Evolutionary conservation across 2,329 filamentous ascomycete genomes (phyloP).

Genomic region (Botrytis fabae): DNA sequence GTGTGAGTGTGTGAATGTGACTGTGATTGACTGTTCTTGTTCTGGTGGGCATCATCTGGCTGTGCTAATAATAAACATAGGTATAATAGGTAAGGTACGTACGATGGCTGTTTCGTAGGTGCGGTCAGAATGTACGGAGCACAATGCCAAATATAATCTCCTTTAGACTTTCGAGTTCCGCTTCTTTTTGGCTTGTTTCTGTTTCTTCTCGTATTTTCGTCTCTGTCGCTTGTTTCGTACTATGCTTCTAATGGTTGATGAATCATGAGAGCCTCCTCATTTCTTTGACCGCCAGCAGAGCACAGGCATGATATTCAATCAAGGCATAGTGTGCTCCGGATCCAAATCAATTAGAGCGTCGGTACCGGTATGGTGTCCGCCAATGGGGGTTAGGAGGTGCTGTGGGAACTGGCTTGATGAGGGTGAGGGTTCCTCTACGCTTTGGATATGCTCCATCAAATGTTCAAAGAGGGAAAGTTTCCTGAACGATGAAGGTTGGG

Average conservation of each 20-base stretch:
- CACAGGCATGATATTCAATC: constrained; percentile 18
- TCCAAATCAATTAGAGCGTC: constrained; percentile 8
- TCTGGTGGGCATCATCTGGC: not conserved
- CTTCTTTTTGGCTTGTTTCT: constrained; percentile 10
- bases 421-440: constrained; percentile 13
- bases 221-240: constrained; percentile 18
- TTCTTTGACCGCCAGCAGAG: constrained; percentile 24
- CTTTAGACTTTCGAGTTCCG: constrained; percentile 10
- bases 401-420: constrained; percentile 13
- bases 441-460: constrained; percentile 13
- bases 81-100: not conserved
- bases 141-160: not conserved
- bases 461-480: constrained; percentile 18
- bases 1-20: not conserved
- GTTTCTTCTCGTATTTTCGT: constrained; percentile 20
- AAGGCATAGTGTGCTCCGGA: constrained; percentile 22
- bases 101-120: not conserved
- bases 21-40: not conserved
- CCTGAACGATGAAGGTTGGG: constrained; percentile 13
- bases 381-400: constrained; percentile 15
- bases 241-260: constrained; percentile 19
- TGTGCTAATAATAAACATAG: not conserved
- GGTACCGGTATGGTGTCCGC: constrained; percentile 17
- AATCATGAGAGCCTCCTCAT: constrained; percentile 18
- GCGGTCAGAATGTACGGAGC: not conserved